Conservation (phyloP, 225 moss, liverwort and hornwort genomes). For the Thuidium tamariscinum region DNA sequence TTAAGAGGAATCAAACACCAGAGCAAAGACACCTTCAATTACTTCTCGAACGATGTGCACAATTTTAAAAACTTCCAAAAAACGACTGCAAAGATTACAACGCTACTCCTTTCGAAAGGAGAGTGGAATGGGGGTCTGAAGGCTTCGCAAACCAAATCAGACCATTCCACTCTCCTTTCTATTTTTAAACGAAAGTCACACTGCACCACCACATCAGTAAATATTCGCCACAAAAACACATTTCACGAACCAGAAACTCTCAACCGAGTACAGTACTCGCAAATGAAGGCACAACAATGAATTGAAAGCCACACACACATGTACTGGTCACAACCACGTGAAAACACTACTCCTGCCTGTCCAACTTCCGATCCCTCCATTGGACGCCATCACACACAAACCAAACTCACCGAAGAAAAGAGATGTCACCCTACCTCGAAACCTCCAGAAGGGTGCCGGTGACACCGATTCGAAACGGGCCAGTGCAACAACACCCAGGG, state of each 20-base stretch:
- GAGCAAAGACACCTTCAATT: neutral
- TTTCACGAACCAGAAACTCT: neutral
- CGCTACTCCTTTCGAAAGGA: neutral
- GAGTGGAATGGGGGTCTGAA: too few relatives aligned
- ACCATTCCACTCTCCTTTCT: neutral
- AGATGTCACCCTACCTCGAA: neutral
- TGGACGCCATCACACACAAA: neutral
- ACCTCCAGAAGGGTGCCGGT: neutral
- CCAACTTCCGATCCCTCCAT: neutral
- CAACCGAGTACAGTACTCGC: neutral
- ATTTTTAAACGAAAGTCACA: neutral
- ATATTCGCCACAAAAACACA: neutral
- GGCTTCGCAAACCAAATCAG: neutral
- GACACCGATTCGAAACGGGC: too few relatives aligned
- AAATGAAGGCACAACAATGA: neutral
- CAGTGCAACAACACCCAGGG: rapidly evolving
- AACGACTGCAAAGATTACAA: neutral
- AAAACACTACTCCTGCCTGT: neutral
- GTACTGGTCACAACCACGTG: neutral
- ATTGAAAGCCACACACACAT: neutral
- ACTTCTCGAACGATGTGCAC: neutral
- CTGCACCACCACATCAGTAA: neutral
- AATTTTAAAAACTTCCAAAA: neutral
- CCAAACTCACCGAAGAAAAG: neutral
- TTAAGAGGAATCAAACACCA: neutral